Conservation (phyloP, 2,329 filamentous ascomycete species). For the Huntiella decipiens region DNA sequence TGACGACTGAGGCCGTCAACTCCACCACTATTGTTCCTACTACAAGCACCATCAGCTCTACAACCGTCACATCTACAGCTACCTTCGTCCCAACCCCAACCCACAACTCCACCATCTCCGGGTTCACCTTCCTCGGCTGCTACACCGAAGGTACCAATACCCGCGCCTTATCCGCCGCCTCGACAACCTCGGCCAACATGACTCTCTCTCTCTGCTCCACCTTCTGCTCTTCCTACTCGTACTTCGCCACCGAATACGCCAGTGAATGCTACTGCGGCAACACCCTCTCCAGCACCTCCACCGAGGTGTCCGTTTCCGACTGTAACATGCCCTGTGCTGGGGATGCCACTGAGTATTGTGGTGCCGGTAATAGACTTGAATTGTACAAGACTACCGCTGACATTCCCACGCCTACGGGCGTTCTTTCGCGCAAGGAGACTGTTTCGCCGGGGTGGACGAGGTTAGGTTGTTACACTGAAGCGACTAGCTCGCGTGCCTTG, state of each 20-base stretch:
- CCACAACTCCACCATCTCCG: slow-evolving; percentile 23
- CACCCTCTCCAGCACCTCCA: slow-evolving; percentile 17
- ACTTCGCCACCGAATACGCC: slow-evolving; percentile 33
- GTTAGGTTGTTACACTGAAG: slow-evolving; percentile 23
- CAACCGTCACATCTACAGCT: slow-evolving; percentile 13
- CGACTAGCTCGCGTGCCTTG: slow-evolving; percentile 17
- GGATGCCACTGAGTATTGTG: slow-evolving; percentile 23
- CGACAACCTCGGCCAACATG: slow-evolving; percentile 28
- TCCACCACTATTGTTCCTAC: background rate
- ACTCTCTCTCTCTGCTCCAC: slow-evolving; percentile 28
- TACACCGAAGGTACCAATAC: slow-evolving; percentile 26
- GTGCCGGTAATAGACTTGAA: slow-evolving; percentile 24
- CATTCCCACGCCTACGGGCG: slow-evolving; percentile 16
- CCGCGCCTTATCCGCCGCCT: slow-evolving; percentile 24
- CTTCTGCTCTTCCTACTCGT: slow-evolving; percentile 27
- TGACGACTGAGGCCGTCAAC: background rate
- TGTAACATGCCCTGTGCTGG: slow-evolving; percentile 25
- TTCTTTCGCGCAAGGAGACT: slow-evolving; percentile 17
- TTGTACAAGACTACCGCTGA: slow-evolving; percentile 23
- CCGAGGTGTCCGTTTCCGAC: slow-evolving; percentile 16
- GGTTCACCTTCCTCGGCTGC: slow-evolving; percentile 28
- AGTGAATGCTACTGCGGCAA: slow-evolving; percentile 35
- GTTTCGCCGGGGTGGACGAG: slow-evolving; percentile 19
- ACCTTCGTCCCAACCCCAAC: slow-evolving; percentile 9
- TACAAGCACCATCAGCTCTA: slow-evolving; percentile 13